These are phyloP conservation scores for Pouteria campechiana DNA, from an alignment of 179 eudicot genomes.

Conservation along the genomic window DNA sequence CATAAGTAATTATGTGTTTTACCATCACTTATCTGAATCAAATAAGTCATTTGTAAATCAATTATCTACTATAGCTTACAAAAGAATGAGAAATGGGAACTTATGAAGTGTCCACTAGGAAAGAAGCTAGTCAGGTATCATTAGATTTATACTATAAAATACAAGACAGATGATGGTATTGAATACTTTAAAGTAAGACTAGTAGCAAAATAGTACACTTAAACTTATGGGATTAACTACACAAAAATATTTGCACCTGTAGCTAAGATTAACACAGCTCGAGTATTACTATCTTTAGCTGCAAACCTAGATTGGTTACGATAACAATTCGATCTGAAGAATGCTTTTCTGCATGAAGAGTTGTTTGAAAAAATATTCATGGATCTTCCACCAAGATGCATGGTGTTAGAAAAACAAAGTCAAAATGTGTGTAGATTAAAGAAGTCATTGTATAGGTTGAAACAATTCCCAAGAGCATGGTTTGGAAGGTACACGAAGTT, in stretches of 20 bases:
- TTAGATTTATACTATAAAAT: no score
- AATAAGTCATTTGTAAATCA: neutral
- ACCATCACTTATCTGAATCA: neutral
- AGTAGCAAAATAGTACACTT: conserved; percentile 2
- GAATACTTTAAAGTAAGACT: neutral
- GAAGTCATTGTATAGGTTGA: neutral
- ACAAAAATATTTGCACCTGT: no score
- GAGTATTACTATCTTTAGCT: neutral
- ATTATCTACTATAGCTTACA: neutral
- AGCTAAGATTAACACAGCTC: conserved; percentile 1
- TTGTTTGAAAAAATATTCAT: neutral
- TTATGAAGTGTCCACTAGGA: no score
- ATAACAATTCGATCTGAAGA: conserved; percentile 1
- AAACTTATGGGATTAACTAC: conserved; percentile 1
- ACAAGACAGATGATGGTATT: neutral
- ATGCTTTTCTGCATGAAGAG: neutral
- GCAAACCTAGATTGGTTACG: neutral
- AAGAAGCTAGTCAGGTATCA: no score
- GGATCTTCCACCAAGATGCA: neutral
- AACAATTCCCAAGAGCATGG: conserved; percentile 1
- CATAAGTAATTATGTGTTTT: neutral
- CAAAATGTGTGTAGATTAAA: neutral
- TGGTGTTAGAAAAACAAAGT: neutral
- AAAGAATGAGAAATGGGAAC: neutral
- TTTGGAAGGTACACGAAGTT: no score